phyloP scores from a whole-genome alignment of 495 filamentous ascomycete species.

The Podospora australis region DNA sequence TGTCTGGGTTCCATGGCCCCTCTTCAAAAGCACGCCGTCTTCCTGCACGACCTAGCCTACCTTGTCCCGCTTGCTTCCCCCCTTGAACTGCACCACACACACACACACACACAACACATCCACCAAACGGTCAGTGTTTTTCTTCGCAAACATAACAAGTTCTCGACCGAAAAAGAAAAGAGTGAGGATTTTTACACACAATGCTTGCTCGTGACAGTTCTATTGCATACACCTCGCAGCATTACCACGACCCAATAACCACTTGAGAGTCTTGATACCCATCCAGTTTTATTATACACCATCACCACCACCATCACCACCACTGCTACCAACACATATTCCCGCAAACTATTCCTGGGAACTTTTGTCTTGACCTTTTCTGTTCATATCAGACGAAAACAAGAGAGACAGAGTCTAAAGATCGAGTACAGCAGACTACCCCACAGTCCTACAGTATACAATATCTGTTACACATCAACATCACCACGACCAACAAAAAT shows the following conservation, averaged over 20 bases:
- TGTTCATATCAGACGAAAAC: no score
- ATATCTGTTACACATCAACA: neutral
- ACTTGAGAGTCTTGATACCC: constrained; percentile 9
- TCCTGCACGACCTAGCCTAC: constrained; percentile 22
- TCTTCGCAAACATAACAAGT: constrained; percentile 20
- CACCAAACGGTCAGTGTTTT: constrained; percentile 2
- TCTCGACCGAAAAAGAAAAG: constrained; percentile 17
- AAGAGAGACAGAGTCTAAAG: no score
- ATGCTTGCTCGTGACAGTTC: constrained; percentile 23
- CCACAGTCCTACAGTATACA: no score
- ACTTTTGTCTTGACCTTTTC: no score
- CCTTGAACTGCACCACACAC: constrained; percentile 12
- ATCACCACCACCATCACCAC: constrained; percentile 1
- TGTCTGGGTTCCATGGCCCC: neutral
- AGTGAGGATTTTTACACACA: constrained; percentile 17
- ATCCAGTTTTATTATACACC: no score
- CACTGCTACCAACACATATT: constrained; percentile 1
- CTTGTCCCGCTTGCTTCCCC: constrained; percentile 12
- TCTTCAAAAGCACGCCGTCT: constrained; percentile 15
- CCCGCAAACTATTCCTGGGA: no score
- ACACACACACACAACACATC: constrained; percentile 2
- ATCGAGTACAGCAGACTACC: no score
- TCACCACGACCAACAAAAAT: neutral
- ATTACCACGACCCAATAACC: constrained; percentile 18
- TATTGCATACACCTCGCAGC: constrained; percentile 10